Evolutionary conservation across 2,329 filamentous ascomycete species (phyloP).

Genomic region (Elsinoe perseae): DNA sequence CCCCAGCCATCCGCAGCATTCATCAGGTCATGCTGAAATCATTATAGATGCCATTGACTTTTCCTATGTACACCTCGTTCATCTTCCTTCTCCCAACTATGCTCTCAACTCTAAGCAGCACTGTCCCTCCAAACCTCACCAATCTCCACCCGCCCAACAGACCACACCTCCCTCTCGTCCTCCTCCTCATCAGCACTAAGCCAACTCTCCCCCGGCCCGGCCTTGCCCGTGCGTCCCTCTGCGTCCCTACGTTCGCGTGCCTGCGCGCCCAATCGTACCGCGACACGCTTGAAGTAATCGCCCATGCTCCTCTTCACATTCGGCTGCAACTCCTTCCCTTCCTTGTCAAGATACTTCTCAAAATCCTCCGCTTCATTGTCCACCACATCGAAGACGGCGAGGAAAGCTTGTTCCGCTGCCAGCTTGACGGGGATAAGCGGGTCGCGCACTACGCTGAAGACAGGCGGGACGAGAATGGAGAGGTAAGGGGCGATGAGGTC

Average conservation of each 20-base stretch:
- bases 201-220: constrained; percentile 49
- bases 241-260: constrained; percentile 84
- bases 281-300: constrained; percentile 95
- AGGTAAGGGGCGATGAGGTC: constrained; percentile 78
- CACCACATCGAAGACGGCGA: constrained; percentile 82
- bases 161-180: constrained; percentile 94
- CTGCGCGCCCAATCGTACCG: constrained; percentile 73
- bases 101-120: constrained; percentile 28
- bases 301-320: constrained; percentile 81
- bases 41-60: neutral
- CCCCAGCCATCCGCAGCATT: too few species aligned
- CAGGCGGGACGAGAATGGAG: constrained; percentile 65
- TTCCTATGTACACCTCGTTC: constrained; percentile 3
- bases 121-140: constrained; percentile 44
- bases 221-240: constrained; percentile 67
- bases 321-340: constrained; percentile 56
- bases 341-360: constrained; percentile 75
- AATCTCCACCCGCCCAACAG: constrained; percentile 81
- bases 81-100: constrained; percentile 18
- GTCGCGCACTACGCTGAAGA: constrained; percentile 87
- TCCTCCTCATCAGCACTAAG: constrained; percentile 85
- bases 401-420: constrained; percentile 86
- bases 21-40: too few species aligned
- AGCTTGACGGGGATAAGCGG: constrained; percentile 91
- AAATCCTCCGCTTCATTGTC: constrained; percentile 81